phyloP scores from a whole-genome alignment of 768 basidiomycete species.

The Agaricus sinodeliciosus region DNA sequence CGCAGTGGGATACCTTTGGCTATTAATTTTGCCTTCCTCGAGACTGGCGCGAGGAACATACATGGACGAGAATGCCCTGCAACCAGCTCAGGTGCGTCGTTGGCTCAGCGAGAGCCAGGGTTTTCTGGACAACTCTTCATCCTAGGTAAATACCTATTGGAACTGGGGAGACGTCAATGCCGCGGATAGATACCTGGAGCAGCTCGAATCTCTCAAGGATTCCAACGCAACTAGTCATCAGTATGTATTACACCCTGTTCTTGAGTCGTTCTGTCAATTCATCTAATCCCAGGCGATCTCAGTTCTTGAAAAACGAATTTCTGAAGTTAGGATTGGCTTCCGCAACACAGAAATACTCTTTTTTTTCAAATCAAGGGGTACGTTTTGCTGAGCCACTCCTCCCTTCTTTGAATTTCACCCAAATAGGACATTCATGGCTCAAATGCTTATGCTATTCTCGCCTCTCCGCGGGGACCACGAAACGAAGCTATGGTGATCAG shows the following conservation, averaged over 20 bases:
- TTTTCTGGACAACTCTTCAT: not conserved
- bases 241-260: conserved; percentile 38
- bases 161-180: conserved; percentile 84
- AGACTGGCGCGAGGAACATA: conserved; percentile 64
- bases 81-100: conserved; percentile 73
- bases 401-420: conserved; percentile 2
- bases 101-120: not conserved
- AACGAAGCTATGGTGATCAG: conserved; percentile 88
- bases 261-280: not conserved
- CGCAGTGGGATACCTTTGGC: conserved; percentile 71
- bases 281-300: conserved; percentile 47
- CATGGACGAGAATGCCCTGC: conserved; percentile 94
- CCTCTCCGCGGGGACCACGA: conserved; percentile 87
- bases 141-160: conserved; percentile 87
- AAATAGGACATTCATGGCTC: conserved; percentile 51
- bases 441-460: conserved; percentile 78
- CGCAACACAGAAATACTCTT: conserved; percentile 63
- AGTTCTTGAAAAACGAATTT: conserved; percentile 58
- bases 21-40: conserved; percentile 66
- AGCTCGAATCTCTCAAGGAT: conserved; percentile 57
- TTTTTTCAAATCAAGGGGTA: conserved; percentile 41
- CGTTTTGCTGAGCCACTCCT: conserved; percentile 14
- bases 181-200: conserved; percentile 75
- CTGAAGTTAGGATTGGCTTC: conserved; percentile 66
- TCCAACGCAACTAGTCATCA: conserved; percentile 60